Percentiles rank a stretch among this genome's conserved stretches.
These are phyloP conservation scores for Cutaneotrichosporon arboriforme DNA, from an alignment of 1,284 basidiomycete species.

Conservation along the genomic window DNA sequence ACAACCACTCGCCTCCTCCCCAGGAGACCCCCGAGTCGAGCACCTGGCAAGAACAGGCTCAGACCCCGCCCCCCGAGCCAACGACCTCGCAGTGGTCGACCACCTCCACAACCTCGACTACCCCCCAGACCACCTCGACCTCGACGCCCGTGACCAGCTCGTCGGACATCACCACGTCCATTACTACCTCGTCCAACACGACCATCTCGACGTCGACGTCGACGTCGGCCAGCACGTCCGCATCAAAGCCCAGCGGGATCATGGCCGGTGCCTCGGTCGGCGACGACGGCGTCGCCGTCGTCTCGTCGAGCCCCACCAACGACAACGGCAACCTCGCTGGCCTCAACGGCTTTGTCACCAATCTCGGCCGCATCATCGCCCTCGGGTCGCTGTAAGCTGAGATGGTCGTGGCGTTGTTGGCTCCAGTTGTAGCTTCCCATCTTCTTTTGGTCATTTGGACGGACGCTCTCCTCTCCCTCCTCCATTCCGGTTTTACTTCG, in stretches of 20 bases:
- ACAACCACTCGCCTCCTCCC: constrained; percentile 3
- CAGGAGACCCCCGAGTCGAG: constrained; percentile 1
- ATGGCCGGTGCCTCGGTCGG: constrained; percentile 7
- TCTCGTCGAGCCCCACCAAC: too few species aligned
- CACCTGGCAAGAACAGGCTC: too few species aligned
- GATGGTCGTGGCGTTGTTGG: background rate
- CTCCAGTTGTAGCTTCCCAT: background rate
- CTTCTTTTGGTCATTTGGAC: background rate
- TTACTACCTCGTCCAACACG: constrained; percentile 1
- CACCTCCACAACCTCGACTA: constrained; percentile 1
- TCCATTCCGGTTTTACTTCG: background rate
- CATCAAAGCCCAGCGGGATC: constrained; percentile 2
- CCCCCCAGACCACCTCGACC: constrained; percentile 25
- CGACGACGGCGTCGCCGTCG: constrained; percentile 6
- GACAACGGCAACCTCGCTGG: constrained; percentile 26
- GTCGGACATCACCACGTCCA: constrained; percentile 31
- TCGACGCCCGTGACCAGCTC: constrained; percentile 32
- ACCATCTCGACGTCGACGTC: constrained; percentile 7
- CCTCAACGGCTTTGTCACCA: constrained; percentile 35
- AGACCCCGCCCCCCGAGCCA: background rate
- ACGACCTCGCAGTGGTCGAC: too few species aligned
- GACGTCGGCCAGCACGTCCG: constrained; percentile 12
- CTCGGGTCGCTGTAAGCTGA: constrained; percentile 18
- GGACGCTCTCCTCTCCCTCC: background rate
- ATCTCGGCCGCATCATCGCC: constrained; percentile 37